Base-by-base conservation (phyloP, 305 asterid genomes). In the Fraxinus platypoda region DNA sequence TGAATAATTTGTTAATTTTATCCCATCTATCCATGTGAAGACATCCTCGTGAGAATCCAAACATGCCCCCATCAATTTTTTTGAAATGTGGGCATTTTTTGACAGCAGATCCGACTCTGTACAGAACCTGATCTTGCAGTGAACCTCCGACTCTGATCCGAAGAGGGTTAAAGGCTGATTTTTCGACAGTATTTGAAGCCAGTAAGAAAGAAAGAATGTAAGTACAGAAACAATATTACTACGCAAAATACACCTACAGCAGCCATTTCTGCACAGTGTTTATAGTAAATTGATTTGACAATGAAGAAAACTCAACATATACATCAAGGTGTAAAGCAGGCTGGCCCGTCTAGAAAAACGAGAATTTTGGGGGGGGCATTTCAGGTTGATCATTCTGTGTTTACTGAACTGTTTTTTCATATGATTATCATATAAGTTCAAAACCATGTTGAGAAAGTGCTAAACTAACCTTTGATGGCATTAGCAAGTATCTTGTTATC, bases 111-210 rank as follows among this genome's bases (percentile, higher is more conserved):
- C 97, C 97, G 38, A 93, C 90, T 19, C 82, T 28, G 85, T 94
- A 93, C 26, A 90, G 38, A 11, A 94, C 91, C 78, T 89, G 97
- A 86, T 94, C 98, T 88, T 93, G 91, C 64, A 94, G 81, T n/a
- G 94, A 92, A 71, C 98, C 97, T 71, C 97, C 98, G 3, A 94
- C 70, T 83, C 97, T 90, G 68, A 94, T 83, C 85, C 98, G 84
- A 8, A 93, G 89, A 74, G 89, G 85, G 1, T 84, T 64, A 57
- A 94, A 93, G 25, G 94, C 98, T 94, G 92, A 81, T 82, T 13
- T 28, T 15, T 31, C 28, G 5, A 31, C 11, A 75, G 3, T n/a
- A 19, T 54, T 54, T 54, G 26, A 54, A 54, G 26, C 66, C 66
- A 19, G 26, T 54, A 41, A 41, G 49, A 9, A 54, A 54, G 26